Base-by-base conservation (phyloP, 2,329 filamentous ascomycete genomes). In the Phialophora expanda region DNA sequence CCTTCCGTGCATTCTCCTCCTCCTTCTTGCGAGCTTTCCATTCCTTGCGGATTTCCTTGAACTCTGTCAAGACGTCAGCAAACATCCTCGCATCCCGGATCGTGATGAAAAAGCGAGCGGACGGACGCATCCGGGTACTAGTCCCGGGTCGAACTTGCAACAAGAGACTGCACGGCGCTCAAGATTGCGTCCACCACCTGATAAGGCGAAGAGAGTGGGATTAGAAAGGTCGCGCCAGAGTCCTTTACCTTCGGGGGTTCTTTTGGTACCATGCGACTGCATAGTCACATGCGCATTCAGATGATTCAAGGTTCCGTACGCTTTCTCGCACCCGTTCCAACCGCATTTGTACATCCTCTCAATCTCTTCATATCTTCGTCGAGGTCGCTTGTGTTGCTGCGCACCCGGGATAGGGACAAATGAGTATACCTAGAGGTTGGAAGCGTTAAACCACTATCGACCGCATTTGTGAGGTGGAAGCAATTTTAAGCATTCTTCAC, bases 21-120 rank as follows among this genome's bases (percentile, higher is more conserved):
- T 98, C 95, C 91, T 99, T 99, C 87, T 98, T 98, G 75, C 95
- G 92, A 46, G 92, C 91, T 83, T 98, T 99, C 95, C 95, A 99
- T 76, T 98, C 94, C 77, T 98, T 98, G 70, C 95, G 91, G 67
- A 98, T 97, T 76, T 99, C 95, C 78, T 99, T 99, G 82, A 99
- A 98, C 79, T 98, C 95, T 98, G 46, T 32, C 17, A 48, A 61
- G 14, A 34, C 17, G 58, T 71, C 53, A 71, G 68, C 50, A 22
- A 7, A 53, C 17, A 44, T n/a, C 17, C 14, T 44, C 17, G 14
- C 38, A 44, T n/a, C 17, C 38, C 12, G 38, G 1, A 8, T n/a
- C 17, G 38, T 8, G 38, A 44, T n/a, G 4, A 44, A 20, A 3
- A 20, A 8, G 38, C 5, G 6, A 44, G 17, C 4, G 5, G 38